Evolutionary conservation across 2,329 filamentous ascomycete genomes (phyloP).

Genomic region (Cladosporium austrohemisphaericum): DNA sequence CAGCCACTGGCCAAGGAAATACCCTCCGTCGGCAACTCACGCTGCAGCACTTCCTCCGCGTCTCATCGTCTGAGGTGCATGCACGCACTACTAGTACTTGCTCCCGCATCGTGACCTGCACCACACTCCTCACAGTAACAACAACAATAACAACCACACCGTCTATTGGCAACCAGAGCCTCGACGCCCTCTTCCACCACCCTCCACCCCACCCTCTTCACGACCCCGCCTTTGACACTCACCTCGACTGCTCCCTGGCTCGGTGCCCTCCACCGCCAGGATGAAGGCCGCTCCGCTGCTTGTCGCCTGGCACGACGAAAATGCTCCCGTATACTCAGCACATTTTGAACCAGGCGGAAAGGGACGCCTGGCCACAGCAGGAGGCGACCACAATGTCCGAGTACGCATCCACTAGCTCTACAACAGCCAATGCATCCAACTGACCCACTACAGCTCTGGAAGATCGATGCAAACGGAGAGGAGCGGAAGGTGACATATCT

Average conservation of each 20-base stretch:
- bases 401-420: constrained; percentile 44
- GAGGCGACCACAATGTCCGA: constrained; percentile 94
- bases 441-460: constrained; percentile 68
- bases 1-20: constrained; percentile 1
- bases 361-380: constrained; percentile 85
- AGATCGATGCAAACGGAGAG: constrained; percentile 76
- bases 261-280: constrained; percentile 17
- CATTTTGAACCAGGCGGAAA: constrained; percentile 94
- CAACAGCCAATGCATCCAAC: constrained; percentile 1
- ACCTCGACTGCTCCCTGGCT: background rate
- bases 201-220: background rate
- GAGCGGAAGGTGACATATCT: constrained; percentile 88
- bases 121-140: background rate
- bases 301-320: constrained; percentile 98
- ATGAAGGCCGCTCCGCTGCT: constrained; percentile 98
- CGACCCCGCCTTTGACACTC: background rate
- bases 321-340: constrained; percentile 92
- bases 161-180: too few species aligned
- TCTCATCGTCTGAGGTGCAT: constrained; percentile 10
- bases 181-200: background rate
- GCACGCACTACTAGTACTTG: constrained; percentile 13
- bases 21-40: constrained; percentile 4
- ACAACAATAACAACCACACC: too few species aligned
- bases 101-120: constrained; percentile 7
- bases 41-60: too few species aligned